Percentiles rank a stretch among this genome's conserved stretches.
These are phyloP conservation scores for Trichoderma semiorbis DNA, from an alignment of 2,329 filamentous ascomycete species.

Conservation along the genomic window DNA sequence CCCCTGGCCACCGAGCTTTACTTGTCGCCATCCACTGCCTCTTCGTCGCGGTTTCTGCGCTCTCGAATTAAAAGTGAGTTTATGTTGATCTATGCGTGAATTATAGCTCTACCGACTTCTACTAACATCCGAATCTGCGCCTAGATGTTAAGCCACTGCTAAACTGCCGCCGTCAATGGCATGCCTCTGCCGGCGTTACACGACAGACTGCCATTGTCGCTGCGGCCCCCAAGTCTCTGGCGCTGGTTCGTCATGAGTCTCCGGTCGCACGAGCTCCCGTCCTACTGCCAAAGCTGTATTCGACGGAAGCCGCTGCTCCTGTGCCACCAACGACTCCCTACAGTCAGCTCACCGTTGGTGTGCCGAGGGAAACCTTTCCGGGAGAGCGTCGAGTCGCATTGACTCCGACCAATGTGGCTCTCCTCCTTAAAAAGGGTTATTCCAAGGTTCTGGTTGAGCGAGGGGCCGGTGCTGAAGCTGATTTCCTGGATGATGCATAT, in stretches of 20 bases:
- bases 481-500: constrained; percentile 75
- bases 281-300: constrained; percentile 33
- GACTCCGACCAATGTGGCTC: constrained; percentile 76
- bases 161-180: constrained; percentile 37
- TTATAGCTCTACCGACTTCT: neutral
- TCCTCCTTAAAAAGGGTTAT: constrained; percentile 84
- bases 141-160: constrained; percentile 24
- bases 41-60: constrained; percentile 27
- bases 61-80: constrained; percentile 26
- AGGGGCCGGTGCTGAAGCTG: constrained; percentile 73
- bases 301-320: constrained; percentile 31
- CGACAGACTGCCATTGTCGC: constrained; percentile 29
- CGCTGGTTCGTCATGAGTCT: constrained; percentile 40
- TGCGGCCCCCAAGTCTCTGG: constrained; percentile 31
- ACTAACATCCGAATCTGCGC: neutral
- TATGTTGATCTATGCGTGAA: neutral
- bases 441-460: constrained; percentile 72
- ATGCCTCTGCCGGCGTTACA: constrained; percentile 32
- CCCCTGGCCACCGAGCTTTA: constrained; percentile 34
- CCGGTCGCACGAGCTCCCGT: constrained; percentile 27
- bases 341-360: constrained; percentile 68
- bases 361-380: constrained; percentile 74
- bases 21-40: constrained; percentile 23
- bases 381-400: constrained; percentile 81
- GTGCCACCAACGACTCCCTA: constrained; percentile 58